These are phyloP conservation scores for Aschersonia sp. DNA, from an alignment of 2,329 filamentous ascomycete genomes.

Conservation along the genomic window DNA sequence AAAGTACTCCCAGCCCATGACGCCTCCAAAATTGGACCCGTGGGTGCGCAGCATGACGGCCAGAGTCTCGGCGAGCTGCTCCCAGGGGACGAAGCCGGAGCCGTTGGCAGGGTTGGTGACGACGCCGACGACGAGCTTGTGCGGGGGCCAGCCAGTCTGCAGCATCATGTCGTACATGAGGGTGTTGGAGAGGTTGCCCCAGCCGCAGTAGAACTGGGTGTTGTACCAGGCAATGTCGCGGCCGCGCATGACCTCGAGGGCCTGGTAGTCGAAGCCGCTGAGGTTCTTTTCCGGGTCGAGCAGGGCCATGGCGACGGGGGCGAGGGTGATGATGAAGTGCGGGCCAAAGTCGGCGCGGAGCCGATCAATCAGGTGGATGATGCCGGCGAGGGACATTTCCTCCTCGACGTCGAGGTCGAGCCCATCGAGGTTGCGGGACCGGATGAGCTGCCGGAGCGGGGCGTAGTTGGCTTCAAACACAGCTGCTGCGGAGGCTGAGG, in stretches of 20 bases:
- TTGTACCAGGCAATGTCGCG: slow-evolving; percentile 72
- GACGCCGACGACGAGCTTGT: slow-evolving; percentile 65
- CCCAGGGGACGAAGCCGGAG: slow-evolving; percentile 30
- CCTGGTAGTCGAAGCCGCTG: slow-evolving; percentile 68
- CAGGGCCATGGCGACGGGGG: slow-evolving; percentile 64
- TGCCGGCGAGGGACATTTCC: slow-evolving; percentile 49
- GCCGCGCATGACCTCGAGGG: slow-evolving; percentile 54
- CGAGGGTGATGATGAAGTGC: slow-evolving; percentile 63
- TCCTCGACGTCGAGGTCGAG: slow-evolving; percentile 75
- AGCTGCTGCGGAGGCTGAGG: slow-evolving; percentile 15
- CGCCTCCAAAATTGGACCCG: slow-evolving; percentile 56
- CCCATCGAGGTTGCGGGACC: slow-evolving; percentile 47
- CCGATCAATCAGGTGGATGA: slow-evolving; percentile 52
- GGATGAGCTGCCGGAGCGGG: slow-evolving; percentile 52
- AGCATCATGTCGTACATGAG: slow-evolving; percentile 35
- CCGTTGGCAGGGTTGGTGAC: slow-evolving; percentile 70
- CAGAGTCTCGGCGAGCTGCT: slow-evolving; percentile 30
- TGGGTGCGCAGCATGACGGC: slow-evolving; percentile 32
- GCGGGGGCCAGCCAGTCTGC: slow-evolving; percentile 53
- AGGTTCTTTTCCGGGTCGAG: slow-evolving; percentile 44
- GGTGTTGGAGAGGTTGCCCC: slow-evolving; percentile 43
- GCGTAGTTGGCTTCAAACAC: slow-evolving; percentile 59
- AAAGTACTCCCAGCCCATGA: slow-evolving; percentile 96
- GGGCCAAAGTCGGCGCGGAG: slow-evolving; percentile 55
- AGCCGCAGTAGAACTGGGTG: slow-evolving; percentile 85